Conservation (phyloP, 2,329 filamentous ascomycete genomes). For the Aspergillus chevalieri region DNA sequence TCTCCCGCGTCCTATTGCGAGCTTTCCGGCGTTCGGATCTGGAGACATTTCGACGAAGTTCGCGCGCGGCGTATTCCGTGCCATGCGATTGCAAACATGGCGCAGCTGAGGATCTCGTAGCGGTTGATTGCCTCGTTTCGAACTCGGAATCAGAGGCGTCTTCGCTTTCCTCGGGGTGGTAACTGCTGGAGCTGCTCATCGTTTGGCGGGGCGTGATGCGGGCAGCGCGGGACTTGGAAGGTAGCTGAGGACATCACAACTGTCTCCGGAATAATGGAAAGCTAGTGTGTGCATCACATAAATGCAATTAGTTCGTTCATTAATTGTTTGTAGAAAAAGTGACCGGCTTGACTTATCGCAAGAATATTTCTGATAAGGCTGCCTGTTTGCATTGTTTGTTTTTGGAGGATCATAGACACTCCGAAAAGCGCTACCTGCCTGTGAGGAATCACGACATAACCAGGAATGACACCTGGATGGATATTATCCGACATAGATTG, state of each 20-base stretch:
- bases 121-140: slow-evolving; percentile 7
- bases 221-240: slow-evolving; percentile 6
- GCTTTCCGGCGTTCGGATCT: not conserved
- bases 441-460: slow-evolving; percentile 1
- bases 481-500: slow-evolving; percentile 21
- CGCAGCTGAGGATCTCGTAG: not conserved
- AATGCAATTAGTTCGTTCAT: slow-evolving; percentile 1
- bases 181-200: slow-evolving; percentile 33
- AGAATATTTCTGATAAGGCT: slow-evolving; percentile 16
- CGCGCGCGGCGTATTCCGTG: not conserved
- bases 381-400: slow-evolving; percentile 37
- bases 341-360: not conserved
- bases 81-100: not conserved
- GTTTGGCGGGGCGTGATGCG: slow-evolving; percentile 27
- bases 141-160: slow-evolving; percentile 15
- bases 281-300: not conserved
- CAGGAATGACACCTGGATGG: slow-evolving; percentile 20
- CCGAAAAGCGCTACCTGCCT: not conserved
- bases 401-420: not conserved
- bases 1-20: slow-evolving; percentile 5
- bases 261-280: slow-evolving; percentile 1
- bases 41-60: not conserved
- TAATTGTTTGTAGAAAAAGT: not conserved
- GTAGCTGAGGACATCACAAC: slow-evolving; percentile 21
- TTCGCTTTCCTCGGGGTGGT: slow-evolving; percentile 28